phyloP scores from a whole-genome alignment of 129 eudicot species.

The Chrysanthemum lavandulifolium region DNA sequence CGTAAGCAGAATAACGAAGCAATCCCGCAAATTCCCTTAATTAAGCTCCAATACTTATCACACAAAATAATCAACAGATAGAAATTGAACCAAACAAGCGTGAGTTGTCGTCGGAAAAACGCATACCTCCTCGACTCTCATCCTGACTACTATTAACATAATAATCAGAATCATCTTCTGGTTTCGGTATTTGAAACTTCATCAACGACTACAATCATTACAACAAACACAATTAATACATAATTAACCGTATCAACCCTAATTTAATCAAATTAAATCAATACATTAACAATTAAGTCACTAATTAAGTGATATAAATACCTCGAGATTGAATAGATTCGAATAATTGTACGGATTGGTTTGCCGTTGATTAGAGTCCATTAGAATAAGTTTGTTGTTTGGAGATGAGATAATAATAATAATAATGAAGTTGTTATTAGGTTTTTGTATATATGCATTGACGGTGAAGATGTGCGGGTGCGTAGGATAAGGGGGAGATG shows the following conservation, averaged over 20 bases:
- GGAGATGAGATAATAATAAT: not conserved
- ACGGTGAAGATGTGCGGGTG: constrained; percentile 31
- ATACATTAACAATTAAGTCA: constrained; percentile 18
- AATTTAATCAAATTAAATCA: constrained; percentile 20
- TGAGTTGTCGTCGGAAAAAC: not conserved
- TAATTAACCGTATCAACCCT: not conserved
- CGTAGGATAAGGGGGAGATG: constrained; percentile 26
- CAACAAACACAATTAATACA: not conserved
- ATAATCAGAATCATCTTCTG: constrained; percentile 67
- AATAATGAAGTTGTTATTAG: too few relatives aligned
- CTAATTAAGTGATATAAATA: constrained; percentile 13
- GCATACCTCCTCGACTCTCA: constrained; percentile 40
- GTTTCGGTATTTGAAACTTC: constrained; percentile 67
- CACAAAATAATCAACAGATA: not conserved
- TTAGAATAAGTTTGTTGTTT: constrained; percentile 9
- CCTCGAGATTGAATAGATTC: constrained; percentile 90
- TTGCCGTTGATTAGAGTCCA: constrained; percentile 48
- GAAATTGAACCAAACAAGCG: not conserved
- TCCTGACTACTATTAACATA: constrained; percentile 78
- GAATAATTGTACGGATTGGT: constrained; percentile 43
- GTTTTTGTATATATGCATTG: not conserved
- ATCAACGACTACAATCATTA: constrained; percentile 53
- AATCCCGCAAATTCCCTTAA: too few relatives aligned
- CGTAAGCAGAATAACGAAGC: too few relatives aligned
- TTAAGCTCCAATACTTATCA: not conserved